Percentiles rank a stretch among this genome's conserved stretches.
These are phyloP conservation scores for Breviolum minutum DNA, from an alignment of 73 alveolate species.

Conservation along the genomic window DNA sequence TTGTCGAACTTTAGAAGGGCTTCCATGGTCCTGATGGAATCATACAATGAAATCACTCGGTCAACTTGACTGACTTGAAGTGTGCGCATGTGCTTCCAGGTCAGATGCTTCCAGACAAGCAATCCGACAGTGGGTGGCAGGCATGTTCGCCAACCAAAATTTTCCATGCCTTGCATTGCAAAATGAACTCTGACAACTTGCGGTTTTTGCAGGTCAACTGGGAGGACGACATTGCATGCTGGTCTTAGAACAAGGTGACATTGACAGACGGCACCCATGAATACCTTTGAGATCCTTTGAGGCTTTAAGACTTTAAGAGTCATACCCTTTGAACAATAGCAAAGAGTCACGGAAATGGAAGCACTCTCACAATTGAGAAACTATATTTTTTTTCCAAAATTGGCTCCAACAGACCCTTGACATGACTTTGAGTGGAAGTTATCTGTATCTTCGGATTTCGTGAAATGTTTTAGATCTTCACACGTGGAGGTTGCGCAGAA, in stretches of 20 bases:
- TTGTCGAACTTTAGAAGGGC: background rate
- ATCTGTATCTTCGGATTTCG: too few relatives aligned
- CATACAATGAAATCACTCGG: background rate
- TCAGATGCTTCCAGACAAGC: slow-evolving; percentile 60
- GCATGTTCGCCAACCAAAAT: background rate
- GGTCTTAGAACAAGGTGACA: slow-evolving; percentile 59
- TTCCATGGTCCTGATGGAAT: background rate
- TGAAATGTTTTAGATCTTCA: background rate
- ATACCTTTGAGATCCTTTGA: too few relatives aligned
- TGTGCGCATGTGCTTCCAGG: background rate
- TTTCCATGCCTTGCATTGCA: background rate
- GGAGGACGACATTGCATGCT: slow-evolving; percentile 89
- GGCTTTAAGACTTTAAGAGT: too few relatives aligned
- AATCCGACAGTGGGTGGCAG: slow-evolving; percentile 71
- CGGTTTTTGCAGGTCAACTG: background rate
- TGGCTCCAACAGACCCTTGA: too few relatives aligned
- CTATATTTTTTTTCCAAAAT: too few relatives aligned
- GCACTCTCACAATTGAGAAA: too few relatives aligned
- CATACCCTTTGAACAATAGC: too few relatives aligned
- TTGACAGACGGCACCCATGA: too few relatives aligned
- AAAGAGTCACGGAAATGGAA: too few relatives aligned
- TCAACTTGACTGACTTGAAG: background rate
- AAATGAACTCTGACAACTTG: background rate
- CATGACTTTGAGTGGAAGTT: background rate
- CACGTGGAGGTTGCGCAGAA: slow-evolving; percentile 29